Conservation (phyloP, 2,329 filamentous ascomycete species). For the Cladophialophora psammophila region DNA sequence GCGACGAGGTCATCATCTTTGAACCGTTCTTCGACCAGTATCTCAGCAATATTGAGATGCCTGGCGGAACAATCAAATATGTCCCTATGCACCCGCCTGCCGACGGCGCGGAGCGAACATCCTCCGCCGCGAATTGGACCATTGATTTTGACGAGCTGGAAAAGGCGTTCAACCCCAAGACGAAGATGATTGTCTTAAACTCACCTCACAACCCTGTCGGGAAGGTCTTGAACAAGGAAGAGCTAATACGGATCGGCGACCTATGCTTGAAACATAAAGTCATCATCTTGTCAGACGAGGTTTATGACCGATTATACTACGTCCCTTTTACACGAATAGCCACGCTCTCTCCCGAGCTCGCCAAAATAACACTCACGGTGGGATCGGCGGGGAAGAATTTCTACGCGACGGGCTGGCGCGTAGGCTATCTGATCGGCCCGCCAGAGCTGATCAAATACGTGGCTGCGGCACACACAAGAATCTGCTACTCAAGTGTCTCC, state of each 20-base stretch:
- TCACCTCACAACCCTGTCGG: constrained; percentile 88
- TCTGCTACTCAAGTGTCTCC: constrained; percentile 93
- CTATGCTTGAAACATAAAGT: constrained; percentile 92
- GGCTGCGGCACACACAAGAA: constrained; percentile 88
- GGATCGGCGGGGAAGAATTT: constrained; percentile 98
- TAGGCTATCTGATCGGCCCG: constrained; percentile 92
- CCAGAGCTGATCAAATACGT: constrained; percentile 90
- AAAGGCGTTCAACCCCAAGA: constrained; percentile 79
- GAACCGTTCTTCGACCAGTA: constrained; percentile 99
- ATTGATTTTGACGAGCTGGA: constrained; percentile 85
- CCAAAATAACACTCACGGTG: constrained; percentile 86
- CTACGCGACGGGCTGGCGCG: constrained; percentile 96
- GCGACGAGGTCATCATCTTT: constrained; percentile 96
- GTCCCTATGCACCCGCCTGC: constrained; percentile 91
- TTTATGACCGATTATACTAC: constrained; percentile 96
- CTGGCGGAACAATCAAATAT: constrained; percentile 91
- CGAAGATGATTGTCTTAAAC: constrained; percentile 89
- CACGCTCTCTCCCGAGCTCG: constrained; percentile 88
- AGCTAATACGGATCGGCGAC: constrained; percentile 83
- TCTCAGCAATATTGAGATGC: constrained; percentile 98
- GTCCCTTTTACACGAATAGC: constrained; percentile 92
- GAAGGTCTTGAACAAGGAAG: constrained; percentile 87
- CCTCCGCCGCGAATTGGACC: constrained; percentile 86
- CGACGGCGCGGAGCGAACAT: constrained; percentile 78
- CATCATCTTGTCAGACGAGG: constrained; percentile 89